Evolutionary conservation across 2,329 filamentous ascomycete species (phyloP).

Genomic region (Colletotrichum endophyticum): DNA sequence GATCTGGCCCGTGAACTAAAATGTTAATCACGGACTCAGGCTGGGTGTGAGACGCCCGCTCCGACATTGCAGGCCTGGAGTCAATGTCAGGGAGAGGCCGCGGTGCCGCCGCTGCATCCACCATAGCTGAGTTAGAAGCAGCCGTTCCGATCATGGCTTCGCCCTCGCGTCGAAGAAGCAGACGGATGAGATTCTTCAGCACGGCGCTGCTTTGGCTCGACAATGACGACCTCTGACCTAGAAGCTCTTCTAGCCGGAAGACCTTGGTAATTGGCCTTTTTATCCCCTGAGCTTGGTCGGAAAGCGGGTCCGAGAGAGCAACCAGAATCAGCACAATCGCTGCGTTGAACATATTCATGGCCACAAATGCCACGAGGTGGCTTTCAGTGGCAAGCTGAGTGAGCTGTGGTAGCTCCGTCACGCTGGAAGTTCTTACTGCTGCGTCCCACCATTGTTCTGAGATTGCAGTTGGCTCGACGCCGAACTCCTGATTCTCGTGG

Average conservation of each 20-base stretch:
- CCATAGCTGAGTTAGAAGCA: neutral
- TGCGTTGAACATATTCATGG: neutral
- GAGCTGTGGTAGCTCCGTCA: neutral
- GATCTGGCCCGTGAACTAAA: neutral
- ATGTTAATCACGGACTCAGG: neutral
- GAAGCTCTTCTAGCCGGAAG: neutral
- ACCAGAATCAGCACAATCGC: neutral
- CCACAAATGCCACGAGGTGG: neutral
- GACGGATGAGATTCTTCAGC: neutral
- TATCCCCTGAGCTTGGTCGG: neutral
- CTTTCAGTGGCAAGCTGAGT: neutral
- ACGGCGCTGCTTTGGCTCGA: neutral
- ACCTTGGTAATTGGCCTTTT: neutral
- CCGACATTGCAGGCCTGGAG: neutral
- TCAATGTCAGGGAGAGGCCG: neutral
- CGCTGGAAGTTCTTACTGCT: neutral
- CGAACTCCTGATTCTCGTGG: neutral
- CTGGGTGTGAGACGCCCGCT: neutral
- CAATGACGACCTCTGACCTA: neutral
- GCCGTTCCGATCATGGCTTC: neutral
- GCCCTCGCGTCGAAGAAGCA: neutral
- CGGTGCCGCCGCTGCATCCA: neutral
- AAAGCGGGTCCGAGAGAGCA: neutral
- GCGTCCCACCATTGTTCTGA: neutral
- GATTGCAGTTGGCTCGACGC: neutral